A percentile compares a stretch with the other conserved stretches of the same genome.
These are phyloP conservation scores for Penicillium crystallinum DNA, from an alignment of 495 filamentous ascomycete genomes.

Conservation along the genomic window DNA sequence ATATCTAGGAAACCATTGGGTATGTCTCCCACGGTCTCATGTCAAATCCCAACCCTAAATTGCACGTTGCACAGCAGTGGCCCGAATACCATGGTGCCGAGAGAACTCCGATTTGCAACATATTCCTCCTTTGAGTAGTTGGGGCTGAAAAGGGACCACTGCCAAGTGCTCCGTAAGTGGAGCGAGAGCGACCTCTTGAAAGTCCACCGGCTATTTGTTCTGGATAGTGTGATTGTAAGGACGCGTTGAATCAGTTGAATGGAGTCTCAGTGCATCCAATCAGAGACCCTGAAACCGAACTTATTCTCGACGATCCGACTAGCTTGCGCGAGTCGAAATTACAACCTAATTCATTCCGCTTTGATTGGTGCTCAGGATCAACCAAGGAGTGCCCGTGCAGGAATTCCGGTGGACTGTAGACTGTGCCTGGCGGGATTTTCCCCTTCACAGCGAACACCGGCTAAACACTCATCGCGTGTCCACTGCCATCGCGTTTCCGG, in stretches of 20 bases:
- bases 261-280: background rate
- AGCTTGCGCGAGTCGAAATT: background rate
- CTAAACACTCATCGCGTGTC: slow-evolving; percentile 1
- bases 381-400: background rate
- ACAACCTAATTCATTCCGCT: no score
- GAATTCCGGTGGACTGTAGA: background rate
- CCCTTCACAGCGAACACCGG: background rate
- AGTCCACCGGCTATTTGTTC: background rate
- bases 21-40: background rate
- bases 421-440: slow-evolving; percentile 1
- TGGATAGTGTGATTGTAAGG: background rate
- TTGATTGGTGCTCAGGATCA: background rate
- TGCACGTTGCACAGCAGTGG: no score
- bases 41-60: background rate
- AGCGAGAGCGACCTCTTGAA: background rate
- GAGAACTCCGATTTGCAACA: background rate
- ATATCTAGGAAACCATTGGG: no score
- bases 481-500: background rate
- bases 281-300: background rate
- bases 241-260: background rate
- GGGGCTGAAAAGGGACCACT: background rate
- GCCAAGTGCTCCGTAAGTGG: background rate
- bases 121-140: background rate
- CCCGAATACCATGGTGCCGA: background rate
- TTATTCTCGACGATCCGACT: background rate